phyloP scores from a whole-genome alignment of 495 filamentous ascomycete species.

The Talaromyces borbonicus region DNA sequence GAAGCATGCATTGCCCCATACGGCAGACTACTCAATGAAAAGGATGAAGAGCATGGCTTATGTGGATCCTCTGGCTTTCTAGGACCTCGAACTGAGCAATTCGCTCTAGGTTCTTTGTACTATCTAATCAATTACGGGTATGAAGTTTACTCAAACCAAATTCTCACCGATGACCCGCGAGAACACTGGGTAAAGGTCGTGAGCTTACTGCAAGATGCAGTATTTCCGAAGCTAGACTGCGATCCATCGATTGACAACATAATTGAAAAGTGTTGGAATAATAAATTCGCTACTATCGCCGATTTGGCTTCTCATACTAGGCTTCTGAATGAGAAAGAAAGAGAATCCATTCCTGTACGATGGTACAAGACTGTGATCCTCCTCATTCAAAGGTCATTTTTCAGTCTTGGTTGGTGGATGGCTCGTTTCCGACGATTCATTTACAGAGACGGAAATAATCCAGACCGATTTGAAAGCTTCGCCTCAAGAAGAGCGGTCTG shows the following conservation, averaged over 20 bases:
- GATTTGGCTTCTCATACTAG: slow-evolving; percentile 21
- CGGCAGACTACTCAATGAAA: slow-evolving; percentile 18
- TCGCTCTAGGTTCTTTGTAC: slow-evolving; percentile 28
- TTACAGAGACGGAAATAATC: background rate
- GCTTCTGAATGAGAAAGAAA: slow-evolving; percentile 5
- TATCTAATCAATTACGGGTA: slow-evolving; percentile 30
- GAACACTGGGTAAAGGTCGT: slow-evolving; percentile 26
- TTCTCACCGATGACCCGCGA: slow-evolving; percentile 23
- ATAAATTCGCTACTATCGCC: slow-evolving; percentile 20
- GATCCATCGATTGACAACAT: slow-evolving; percentile 26
- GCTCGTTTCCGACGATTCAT: too few species aligned
- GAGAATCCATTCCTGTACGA: background rate
- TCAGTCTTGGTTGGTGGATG: background rate
- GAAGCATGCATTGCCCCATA: slow-evolving; percentile 21
- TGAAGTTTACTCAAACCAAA: slow-evolving; percentile 25
- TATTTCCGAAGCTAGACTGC: slow-evolving; percentile 24
- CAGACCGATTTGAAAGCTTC: slow-evolving; percentile 10
- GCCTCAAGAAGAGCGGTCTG: slow-evolving; percentile 16
- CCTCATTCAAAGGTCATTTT: background rate
- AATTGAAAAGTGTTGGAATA: slow-evolving; percentile 31
- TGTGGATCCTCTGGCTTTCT: slow-evolving; percentile 20
- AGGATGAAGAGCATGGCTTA: slow-evolving; percentile 16
- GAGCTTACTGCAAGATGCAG: slow-evolving; percentile 8
- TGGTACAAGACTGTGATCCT: background rate
- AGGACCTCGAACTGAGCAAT: slow-evolving; percentile 27